These are phyloP conservation scores for Colletotrichum orchidophilum DNA, from an alignment of 2,329 filamentous ascomycete species.

Conservation along the genomic window DNA sequence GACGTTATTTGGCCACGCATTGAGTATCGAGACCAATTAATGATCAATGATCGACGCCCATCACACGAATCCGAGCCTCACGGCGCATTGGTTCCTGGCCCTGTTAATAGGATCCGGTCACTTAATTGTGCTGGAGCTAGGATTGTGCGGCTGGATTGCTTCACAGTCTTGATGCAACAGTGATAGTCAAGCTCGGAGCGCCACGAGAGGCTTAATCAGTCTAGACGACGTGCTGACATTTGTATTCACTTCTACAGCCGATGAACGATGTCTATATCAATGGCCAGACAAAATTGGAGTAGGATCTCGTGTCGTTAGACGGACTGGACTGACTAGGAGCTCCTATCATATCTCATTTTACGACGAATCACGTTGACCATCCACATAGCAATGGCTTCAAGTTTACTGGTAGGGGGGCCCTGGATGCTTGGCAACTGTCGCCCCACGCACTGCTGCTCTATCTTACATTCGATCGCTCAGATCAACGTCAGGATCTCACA, in stretches of 20 bases:
- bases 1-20: slow-evolving; percentile 1
- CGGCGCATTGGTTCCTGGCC: slow-evolving; percentile 1
- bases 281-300: neutral
- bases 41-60: slow-evolving; percentile 23
- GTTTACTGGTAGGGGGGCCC: slow-evolving; percentile 7
- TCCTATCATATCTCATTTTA: slow-evolving; percentile 31
- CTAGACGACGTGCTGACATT: no score
- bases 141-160: slow-evolving; percentile 11
- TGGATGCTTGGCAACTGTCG: slow-evolving; percentile 32
- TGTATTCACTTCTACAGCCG: neutral
- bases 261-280: neutral
- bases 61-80: slow-evolving; percentile 21
- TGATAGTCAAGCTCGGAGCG: slow-evolving; percentile 23
- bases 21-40: slow-evolving; percentile 1
- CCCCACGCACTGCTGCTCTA: slow-evolving; percentile 31
- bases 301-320: neutral
- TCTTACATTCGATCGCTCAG: slow-evolving; percentile 32
- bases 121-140: neutral
- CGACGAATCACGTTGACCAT: slow-evolving; percentile 18
- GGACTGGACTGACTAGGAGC: neutral
- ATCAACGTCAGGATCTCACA: slow-evolving; percentile 28
- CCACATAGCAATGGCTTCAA: neutral
- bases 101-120: slow-evolving; percentile 14
- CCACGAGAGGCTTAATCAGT: neutral
- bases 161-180: slow-evolving; percentile 14